Evolutionary conservation across 2,329 filamentous ascomycete species (phyloP).

Genomic region (Cercospora brassicicola): DNA sequence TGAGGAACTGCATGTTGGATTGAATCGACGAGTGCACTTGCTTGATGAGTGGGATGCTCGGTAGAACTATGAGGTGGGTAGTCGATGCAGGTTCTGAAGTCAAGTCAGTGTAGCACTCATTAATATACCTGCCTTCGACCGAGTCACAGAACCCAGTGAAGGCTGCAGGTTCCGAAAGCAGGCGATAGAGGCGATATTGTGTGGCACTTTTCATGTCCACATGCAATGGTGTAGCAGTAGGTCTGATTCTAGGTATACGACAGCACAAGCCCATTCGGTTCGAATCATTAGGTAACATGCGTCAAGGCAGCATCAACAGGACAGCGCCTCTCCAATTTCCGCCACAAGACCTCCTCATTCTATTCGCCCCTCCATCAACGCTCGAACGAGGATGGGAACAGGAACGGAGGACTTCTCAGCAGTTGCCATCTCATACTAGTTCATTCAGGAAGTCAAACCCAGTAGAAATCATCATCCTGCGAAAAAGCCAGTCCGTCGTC

Average conservation of each 20-base stretch:
- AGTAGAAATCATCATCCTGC: slow-evolving; percentile 16
- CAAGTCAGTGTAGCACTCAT: not conserved
- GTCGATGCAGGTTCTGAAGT: not conserved
- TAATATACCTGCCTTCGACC: not conserved
- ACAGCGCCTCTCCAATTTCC: not conserved
- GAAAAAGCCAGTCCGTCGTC: slow-evolving; percentile 20
- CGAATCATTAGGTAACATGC: not conserved
- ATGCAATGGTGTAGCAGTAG: not conserved
- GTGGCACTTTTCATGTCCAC: not conserved
- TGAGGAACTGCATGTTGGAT: not conserved
- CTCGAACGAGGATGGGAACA: not conserved
- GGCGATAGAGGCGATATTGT: not conserved
- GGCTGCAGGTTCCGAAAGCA: not conserved
- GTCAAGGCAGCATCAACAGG: not conserved
- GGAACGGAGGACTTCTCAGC: not conserved
- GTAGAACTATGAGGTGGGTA: not conserved
- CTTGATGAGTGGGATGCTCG: not conserved
- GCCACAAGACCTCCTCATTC: not conserved
- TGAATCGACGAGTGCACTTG: not conserved
- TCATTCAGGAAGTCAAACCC: slow-evolving; percentile 8
- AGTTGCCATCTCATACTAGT: not conserved
- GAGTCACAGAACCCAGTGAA: not conserved
- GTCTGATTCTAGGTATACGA: not conserved
- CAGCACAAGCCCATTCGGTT: not conserved
- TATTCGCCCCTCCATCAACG: not conserved